Percentiles rank a stretch among this genome's conserved stretches.
These are phyloP conservation scores for Phytophthora pistaciae DNA, from an alignment of 352 stramenopile genomes.

Conservation along the genomic window DNA sequence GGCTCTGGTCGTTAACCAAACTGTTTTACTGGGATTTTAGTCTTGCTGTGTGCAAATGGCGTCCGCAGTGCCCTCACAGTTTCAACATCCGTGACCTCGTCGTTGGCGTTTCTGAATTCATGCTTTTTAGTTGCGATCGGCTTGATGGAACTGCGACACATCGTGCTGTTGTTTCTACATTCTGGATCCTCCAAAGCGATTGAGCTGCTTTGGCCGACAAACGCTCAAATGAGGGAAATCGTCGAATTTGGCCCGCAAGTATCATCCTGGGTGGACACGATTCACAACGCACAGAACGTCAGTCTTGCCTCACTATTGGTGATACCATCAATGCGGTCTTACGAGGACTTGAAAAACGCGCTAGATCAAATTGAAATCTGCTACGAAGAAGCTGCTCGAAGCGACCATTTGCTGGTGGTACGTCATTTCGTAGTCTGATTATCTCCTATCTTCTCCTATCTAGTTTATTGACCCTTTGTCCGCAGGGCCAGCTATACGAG, in stretches of 20 bases:
- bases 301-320: conserved; percentile 38
- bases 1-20: not conserved
- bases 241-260: conserved; percentile 21
- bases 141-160: conserved; percentile 17
- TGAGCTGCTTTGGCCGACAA: conserved; percentile 22
- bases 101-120: conserved; percentile 58
- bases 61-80: conserved; percentile 75
- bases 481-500: conserved; percentile 52
- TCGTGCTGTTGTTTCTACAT: conserved; percentile 16
- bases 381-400: conserved; percentile 34
- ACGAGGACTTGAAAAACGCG: conserved; percentile 30
- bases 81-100: conserved; percentile 56
- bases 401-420: conserved; percentile 46
- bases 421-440: not conserved
- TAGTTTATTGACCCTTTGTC: not conserved
- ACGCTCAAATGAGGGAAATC: conserved; percentile 32
- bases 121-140: conserved; percentile 31
- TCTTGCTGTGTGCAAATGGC: conserved; percentile 60
- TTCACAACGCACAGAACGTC: conserved; percentile 32
- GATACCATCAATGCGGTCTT: conserved; percentile 41
- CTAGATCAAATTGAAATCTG: conserved; percentile 34
- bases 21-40: conserved; percentile 14
- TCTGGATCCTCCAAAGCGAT: conserved; percentile 2
- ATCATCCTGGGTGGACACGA: conserved; percentile 38
- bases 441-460: not conserved